Evolutionary conservation across 164 flowering plant genomes (phyloP).

Genomic region (Stephania cephalantha): DNA sequence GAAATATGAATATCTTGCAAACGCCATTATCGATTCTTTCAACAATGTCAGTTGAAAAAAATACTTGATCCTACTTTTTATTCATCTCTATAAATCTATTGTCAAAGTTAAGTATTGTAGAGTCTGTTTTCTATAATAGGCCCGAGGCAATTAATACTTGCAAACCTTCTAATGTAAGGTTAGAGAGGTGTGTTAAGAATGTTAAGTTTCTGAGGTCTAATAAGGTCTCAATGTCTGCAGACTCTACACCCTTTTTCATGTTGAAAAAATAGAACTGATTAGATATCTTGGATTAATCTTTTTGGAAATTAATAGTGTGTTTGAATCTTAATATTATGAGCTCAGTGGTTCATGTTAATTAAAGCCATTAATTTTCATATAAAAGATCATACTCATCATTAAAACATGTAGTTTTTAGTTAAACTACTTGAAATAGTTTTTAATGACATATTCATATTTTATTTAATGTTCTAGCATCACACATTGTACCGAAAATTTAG

Average conservation of each 20-base stretch:
- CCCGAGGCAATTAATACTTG: neutral
- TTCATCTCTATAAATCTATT: neutral
- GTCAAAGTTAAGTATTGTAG: neutral
- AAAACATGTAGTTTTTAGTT: no score
- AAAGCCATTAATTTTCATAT: no score
- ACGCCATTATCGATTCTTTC: constrained; percentile 84
- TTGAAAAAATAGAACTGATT: neutral
- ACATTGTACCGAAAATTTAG: no score
- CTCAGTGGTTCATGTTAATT: neutral
- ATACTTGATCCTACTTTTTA: constrained; percentile 1
- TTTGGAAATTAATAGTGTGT: neutral
- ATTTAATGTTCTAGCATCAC: no score
- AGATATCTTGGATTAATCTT: neutral
- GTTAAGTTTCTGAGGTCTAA: neutral
- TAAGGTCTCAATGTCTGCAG: neutral
- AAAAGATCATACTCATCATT: no score
- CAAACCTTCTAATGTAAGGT: neutral
- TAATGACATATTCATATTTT: no score
- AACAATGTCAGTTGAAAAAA: constrained; percentile 55
- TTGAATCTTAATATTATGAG: neutral
- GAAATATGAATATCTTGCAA: constrained; percentile 92
- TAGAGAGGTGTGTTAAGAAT: neutral
- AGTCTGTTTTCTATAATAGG: neutral
- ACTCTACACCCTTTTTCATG: neutral
- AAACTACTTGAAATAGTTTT: no score